These are phyloP conservation scores for Pseudonitzschia multistriata DNA, from an alignment of 108 stramenopile species.

Conservation along the genomic window DNA sequence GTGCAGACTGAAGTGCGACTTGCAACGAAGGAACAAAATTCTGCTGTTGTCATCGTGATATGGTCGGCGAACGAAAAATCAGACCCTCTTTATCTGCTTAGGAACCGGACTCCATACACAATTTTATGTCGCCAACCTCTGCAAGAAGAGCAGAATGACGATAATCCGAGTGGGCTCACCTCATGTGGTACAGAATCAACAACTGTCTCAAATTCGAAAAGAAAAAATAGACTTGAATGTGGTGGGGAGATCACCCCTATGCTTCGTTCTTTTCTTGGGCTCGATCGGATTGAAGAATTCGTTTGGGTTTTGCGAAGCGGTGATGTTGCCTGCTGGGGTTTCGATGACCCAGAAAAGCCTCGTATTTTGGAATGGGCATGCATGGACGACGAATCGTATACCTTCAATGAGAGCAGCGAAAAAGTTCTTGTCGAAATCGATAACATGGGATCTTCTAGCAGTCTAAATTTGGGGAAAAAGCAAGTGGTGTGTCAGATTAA, in stretches of 20 bases:
- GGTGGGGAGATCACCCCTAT: slow-evolving; percentile 45
- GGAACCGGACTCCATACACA: slow-evolving; percentile 53
- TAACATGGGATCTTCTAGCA: slow-evolving; percentile 65
- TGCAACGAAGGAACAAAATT: slow-evolving; percentile 69
- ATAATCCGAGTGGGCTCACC: not conserved
- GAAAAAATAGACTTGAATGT: slow-evolving; percentile 35
- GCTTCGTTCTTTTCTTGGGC: slow-evolving; percentile 40
- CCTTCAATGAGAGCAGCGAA: slow-evolving; percentile 24
- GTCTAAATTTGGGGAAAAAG: slow-evolving; percentile 33
- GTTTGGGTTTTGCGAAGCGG: slow-evolving; percentile 62
- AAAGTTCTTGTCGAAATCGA: slow-evolving; percentile 60
- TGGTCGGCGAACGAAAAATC: slow-evolving; percentile 68
- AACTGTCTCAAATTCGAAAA: slow-evolving; percentile 1
- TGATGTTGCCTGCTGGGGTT: slow-evolving; percentile 72
- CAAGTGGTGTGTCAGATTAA: slow-evolving; percentile 57
- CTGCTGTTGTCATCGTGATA: slow-evolving; percentile 71
- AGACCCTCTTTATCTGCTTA: slow-evolving; percentile 67
- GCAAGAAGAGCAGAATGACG: slow-evolving; percentile 30
- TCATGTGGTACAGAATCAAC: slow-evolving; percentile 3
- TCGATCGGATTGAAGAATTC: slow-evolving; percentile 51
- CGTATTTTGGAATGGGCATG: slow-evolving; percentile 74
- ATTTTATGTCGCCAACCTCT: slow-evolving; percentile 71
- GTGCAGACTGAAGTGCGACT: slow-evolving; percentile 78
- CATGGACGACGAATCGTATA: slow-evolving; percentile 32
- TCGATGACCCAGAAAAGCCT: slow-evolving; percentile 77